Percentiles rank a stretch among this genome's conserved stretches.
These are phyloP conservation scores for Axilococcus clingmanii DNA, from an alignment of 139 green algal species.

Conservation along the genomic window DNA sequence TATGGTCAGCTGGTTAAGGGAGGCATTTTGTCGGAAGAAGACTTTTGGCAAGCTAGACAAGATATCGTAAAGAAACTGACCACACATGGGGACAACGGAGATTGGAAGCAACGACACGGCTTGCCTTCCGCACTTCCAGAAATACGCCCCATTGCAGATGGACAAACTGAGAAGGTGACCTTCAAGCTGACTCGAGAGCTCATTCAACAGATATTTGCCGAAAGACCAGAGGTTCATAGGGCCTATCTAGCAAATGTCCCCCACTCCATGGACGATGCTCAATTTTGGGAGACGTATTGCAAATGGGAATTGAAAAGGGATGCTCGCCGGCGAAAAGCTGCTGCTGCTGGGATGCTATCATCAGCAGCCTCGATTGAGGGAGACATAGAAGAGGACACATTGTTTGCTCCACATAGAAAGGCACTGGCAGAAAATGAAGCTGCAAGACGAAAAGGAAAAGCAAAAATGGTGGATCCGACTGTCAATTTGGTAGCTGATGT, in stretches of 20 bases:
- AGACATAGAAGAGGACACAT: slow-evolving; percentile 14
- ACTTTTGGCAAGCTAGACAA: slow-evolving; percentile 36
- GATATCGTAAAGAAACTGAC: background rate
- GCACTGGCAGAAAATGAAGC: slow-evolving; percentile 14
- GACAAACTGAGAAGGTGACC: slow-evolving; percentile 27
- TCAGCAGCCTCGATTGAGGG: background rate
- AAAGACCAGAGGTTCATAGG: slow-evolving; percentile 38
- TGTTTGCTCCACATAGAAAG: slow-evolving; percentile 21
- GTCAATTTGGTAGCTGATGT: slow-evolving; percentile 38
- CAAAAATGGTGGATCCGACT: slow-evolving; percentile 29
- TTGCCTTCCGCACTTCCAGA: slow-evolving; percentile 33
- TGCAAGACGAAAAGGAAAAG: background rate
- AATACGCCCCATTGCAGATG: slow-evolving; percentile 18
- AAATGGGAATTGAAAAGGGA: slow-evolving; percentile 27
- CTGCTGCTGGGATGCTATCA: background rate
- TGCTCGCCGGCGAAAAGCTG: slow-evolving; percentile 5
- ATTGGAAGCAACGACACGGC: slow-evolving; percentile 18
- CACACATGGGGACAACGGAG: background rate
- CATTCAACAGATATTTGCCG: slow-evolving; percentile 30
- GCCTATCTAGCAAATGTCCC: slow-evolving; percentile 41
- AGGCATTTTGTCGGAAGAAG: slow-evolving; percentile 31
- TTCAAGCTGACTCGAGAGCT: slow-evolving; percentile 26
- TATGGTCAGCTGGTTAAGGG: slow-evolving; percentile 33
- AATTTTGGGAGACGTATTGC: slow-evolving; percentile 45
- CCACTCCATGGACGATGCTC: slow-evolving; percentile 24